Base-by-base conservation (phyloP, 371 early-diverging fungal species). In the Mortierella sp. region DNA sequence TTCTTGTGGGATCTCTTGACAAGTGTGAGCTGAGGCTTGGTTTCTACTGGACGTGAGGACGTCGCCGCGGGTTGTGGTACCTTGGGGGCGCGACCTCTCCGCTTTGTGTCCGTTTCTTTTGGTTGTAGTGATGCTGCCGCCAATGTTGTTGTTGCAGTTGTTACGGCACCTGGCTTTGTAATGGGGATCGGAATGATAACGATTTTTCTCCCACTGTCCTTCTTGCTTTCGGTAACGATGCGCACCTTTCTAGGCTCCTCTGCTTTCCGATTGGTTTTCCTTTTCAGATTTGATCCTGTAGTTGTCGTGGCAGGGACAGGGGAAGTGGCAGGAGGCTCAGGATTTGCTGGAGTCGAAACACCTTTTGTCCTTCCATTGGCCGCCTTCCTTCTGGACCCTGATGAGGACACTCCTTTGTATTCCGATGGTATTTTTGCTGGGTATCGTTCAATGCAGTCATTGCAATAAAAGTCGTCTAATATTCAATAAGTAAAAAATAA, bases 131-230 rank as follows among this genome's bases (percentile, higher is more conserved):
- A 52, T 9, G 65, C 19, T 30, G 59, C 27, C n/a, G 44, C 6
- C 11, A 23, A 21, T 8, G 55, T 9, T 31, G 28, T 1, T 24
- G 43, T 3, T 14, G 61, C 15, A 4, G 15, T 17, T 0, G 60
- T 6, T 11, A 27, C 8, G 11, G 48, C 24, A 12, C 46, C 48
- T 17, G 43, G 26, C 14, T 56, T 43, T 52, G 50, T 23, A 19
- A 41, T 32, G 6, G 68, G 75, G 31, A 73, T 73, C 7, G 75
- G 75, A 21, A 73, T 73, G 30, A 73, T 73, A 28, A 73, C 75
- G 24, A 73, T 60, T 19, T 59, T 63, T 32, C 60, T 62, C 19
- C 51, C 56, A 12, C 54, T 9, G 23, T 65, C 60, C 57, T 60
- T 64, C 26, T 51, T 60, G 48, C 47, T 47, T 31, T 43, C 44